These are phyloP conservation scores for Exophiala oligosperma DNA, from an alignment of 2,329 filamentous ascomycete genomes.

Conservation along the genomic window DNA sequence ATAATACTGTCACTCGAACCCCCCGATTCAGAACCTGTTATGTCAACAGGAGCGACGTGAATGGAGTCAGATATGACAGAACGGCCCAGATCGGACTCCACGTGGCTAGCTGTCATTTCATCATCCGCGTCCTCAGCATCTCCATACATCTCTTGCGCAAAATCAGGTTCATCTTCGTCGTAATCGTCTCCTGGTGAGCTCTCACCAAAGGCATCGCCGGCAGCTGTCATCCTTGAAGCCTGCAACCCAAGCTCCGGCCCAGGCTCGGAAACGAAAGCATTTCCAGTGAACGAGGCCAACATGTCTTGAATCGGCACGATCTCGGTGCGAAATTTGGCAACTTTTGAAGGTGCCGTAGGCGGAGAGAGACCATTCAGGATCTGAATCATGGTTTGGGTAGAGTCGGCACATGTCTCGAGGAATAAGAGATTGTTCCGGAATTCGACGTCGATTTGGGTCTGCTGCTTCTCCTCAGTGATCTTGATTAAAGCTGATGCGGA, in stretches of 20 bases:
- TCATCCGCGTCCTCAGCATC: slow-evolving; percentile 42
- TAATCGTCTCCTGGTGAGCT: slow-evolving; percentile 45
- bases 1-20: slow-evolving; percentile 29
- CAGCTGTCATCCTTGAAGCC: slow-evolving; percentile 14
- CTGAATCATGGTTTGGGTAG: slow-evolving; percentile 84
- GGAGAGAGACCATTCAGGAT: slow-evolving; percentile 79
- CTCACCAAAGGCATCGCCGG: not conserved
- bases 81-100: slow-evolving; percentile 40
- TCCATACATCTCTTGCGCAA: slow-evolving; percentile 31
- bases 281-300: slow-evolving; percentile 83
- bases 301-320: slow-evolving; percentile 84
- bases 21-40: slow-evolving; percentile 53
- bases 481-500: slow-evolving; percentile 70
- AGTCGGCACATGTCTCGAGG: slow-evolving; percentile 93
- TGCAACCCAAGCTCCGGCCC: slow-evolving; percentile 30
- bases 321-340: slow-evolving; percentile 82
- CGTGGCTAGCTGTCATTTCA: slow-evolving; percentile 26
- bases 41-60: slow-evolving; percentile 47
- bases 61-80: slow-evolving; percentile 37
- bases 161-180: slow-evolving; percentile 39
- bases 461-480: slow-evolving; percentile 57
- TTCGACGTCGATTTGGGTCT: slow-evolving; percentile 74
- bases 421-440: slow-evolving; percentile 83
- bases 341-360: slow-evolving; percentile 77
- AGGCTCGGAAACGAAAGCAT: slow-evolving; percentile 63